A percentile compares a stretch with the other conserved stretches of the same genome.
Evolutionary conservation across 352 stramenopile genomes (phyloP).

Genomic region (Pelagophyceae sp.): DNA sequence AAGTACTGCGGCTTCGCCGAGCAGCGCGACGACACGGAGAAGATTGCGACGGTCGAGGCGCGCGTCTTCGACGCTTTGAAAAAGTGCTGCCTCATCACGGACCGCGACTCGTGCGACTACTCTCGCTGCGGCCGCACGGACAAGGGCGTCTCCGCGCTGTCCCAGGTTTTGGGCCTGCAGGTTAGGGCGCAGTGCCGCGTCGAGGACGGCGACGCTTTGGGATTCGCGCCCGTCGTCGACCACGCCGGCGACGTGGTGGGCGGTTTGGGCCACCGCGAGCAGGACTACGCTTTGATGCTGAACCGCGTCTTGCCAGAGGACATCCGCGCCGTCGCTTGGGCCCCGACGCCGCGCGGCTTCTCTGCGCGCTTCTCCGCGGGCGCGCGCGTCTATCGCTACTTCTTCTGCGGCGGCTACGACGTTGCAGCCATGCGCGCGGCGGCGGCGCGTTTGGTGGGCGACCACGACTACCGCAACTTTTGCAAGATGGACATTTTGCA

Average conservation of each 20-base stretch:
- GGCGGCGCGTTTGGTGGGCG: conserved; percentile 73
- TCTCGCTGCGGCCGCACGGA: conserved; percentile 93
- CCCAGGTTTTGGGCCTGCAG: conserved; percentile 67
- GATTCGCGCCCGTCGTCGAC: not conserved
- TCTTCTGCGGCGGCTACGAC: conserved; percentile 70
- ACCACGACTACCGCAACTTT: conserved; percentile 97
- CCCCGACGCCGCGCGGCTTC: conserved; percentile 72
- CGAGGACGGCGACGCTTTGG: not conserved
- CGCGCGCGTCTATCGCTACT: conserved; percentile 93
- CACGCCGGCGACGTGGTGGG: conserved; percentile 12
- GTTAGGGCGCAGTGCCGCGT: conserved; percentile 41
- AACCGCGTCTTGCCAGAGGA: conserved; percentile 85
- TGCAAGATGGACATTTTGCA: conserved; percentile 92
- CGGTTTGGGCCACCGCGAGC: not conserved
- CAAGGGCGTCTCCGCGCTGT: conserved; percentile 74
- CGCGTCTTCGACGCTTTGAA: conserved; percentile 83
- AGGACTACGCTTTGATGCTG: conserved; percentile 39
- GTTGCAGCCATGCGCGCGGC: conserved; percentile 70
- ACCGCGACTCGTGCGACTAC: conserved; percentile 65
- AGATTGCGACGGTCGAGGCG: conserved; percentile 81
- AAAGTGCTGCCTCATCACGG: conserved; percentile 76
- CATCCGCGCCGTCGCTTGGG: conserved; percentile 66
- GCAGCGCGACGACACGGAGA: conserved; percentile 57
- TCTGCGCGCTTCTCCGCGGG: conserved; percentile 84
- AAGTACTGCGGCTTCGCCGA: conserved; percentile 49